Base-by-base conservation (phyloP, 305 asterid species). In the Fraxinus ornus region DNA sequence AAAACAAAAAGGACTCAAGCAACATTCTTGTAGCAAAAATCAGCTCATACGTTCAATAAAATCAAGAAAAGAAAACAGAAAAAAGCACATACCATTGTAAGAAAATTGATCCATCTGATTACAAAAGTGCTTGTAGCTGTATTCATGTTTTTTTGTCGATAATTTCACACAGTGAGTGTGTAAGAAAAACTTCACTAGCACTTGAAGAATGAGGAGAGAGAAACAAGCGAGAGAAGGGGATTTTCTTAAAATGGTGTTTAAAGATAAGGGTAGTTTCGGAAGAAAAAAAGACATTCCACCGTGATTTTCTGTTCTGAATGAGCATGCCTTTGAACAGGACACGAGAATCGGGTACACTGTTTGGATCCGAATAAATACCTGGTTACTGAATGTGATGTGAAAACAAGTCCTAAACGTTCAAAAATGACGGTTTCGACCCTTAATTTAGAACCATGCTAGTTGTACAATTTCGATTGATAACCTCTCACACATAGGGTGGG, bases 101-200 rank as follows among this genome's bases (percentile, higher is more conserved):
- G 90, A 83, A 95, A 94, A 84, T 95, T 95, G 85, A 94, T 85
- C 95, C 97, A 95, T 86, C 94, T 90, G 82, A 95, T 90, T 74
- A 94, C 88, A 80, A 95, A 95, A 88, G 94, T 95, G 87, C 99
- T 94, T 33, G 94, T 89, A 72, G 93, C 93, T 70, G 90, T 85
- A 41, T 89, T 88, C 97, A 93, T 94, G 21, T n/a, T 80, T 72
- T 36, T 76, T 60, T 79, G 33, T 70, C 83, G 81, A 81, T 81
- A 84, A 78, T 80, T 26, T 28, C 13, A 72, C 83, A 66, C 44
- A 82, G 47, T 60, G 75, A 28, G n/a, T 44, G 57, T 70, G 66
- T 49, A 49, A 26, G 62, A 64, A 68, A 57, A 81, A 62, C 76
- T 75, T 84, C 32, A 55, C 75, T 24, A 79, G 78, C 81, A 82